phyloP scores from a whole-genome alignment of 768 basidiomycete genomes.

The Leccinum olivaceopallidum region DNA sequence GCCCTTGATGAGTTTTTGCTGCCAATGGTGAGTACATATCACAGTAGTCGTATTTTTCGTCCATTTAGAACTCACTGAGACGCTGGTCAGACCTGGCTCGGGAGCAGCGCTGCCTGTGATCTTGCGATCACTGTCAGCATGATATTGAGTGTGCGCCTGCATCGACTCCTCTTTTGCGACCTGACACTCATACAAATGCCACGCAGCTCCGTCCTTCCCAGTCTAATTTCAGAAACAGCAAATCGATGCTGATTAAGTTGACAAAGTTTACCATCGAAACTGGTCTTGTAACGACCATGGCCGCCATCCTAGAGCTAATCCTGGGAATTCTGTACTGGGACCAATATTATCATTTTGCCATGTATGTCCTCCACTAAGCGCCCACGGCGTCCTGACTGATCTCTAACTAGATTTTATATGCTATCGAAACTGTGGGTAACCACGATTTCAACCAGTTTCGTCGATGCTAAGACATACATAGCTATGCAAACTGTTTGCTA shows the following conservation, averaged over 20 bases:
- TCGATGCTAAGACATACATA: background rate
- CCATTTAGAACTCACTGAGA: background rate
- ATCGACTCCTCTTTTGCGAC: background rate
- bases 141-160: background rate
- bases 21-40: too few species aligned
- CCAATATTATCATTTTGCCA: constrained; percentile 19
- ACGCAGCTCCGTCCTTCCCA: constrained; percentile 18
- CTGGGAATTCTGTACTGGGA: constrained; percentile 1
- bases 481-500: too few species aligned
- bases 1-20: too few species aligned
- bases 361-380: constrained; percentile 12
- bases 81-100: constrained; percentile 20
- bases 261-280: constrained; percentile 28
- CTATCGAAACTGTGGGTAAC: background rate
- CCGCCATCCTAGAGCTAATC: constrained; percentile 20
- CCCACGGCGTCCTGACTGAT: too few species aligned
- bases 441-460: background rate
- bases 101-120: constrained; percentile 9
- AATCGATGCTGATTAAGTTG: constrained; percentile 7
- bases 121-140: background rate
- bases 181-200: background rate
- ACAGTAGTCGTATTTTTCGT: too few species aligned
- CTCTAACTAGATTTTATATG: background rate
- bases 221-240: constrained; percentile 4
- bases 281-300: constrained; percentile 21